Conservation (phyloP, 371 early-diverging fungal species). For the Dinochytrium kinnereticum region DNA sequence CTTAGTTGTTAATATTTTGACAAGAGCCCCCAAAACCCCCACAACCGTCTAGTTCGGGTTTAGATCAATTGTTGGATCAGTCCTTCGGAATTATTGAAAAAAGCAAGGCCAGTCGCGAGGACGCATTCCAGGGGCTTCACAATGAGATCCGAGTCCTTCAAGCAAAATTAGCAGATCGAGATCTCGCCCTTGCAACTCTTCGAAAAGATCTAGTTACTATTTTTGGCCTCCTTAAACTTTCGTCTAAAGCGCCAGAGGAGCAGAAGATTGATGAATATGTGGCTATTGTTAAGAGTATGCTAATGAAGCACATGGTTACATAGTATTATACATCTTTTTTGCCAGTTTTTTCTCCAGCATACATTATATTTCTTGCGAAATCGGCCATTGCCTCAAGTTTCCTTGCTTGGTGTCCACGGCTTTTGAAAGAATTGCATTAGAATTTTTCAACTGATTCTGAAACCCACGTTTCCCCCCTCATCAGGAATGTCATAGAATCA, state of each 20-base stretch:
- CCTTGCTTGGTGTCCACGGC: conserved; percentile 19
- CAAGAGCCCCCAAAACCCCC: background rate
- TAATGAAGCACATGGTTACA: background rate
- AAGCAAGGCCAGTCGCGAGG: conserved; percentile 3
- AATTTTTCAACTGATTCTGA: too few species aligned
- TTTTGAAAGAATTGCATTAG: background rate
- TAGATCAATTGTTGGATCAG: conserved; percentile 17
- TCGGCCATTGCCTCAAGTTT: conserved; percentile 30
- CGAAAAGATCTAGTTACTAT: conserved; percentile 19
- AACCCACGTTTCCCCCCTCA: conserved; percentile 51
- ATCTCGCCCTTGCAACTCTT: background rate
- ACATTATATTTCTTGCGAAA: conserved; percentile 23
- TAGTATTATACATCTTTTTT: conserved; percentile 9
- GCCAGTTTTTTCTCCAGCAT: background rate
- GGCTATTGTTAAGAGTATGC: background rate
- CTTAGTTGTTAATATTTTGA: background rate
- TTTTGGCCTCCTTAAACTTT: conserved; percentile 6
- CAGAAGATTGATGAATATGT: conserved; percentile 11
- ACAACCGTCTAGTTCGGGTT: background rate
- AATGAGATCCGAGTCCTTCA: background rate
- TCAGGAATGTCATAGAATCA: conserved; percentile 42
- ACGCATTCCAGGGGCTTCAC: background rate
- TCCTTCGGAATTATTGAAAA: conserved; percentile 19
- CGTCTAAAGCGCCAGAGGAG: conserved; percentile 4
- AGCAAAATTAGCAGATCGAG: background rate